Evolutionary conservation across 1,284 basidiomycete species (phyloP), one percentile per base, ranked within the genome.

Genomic region (Sanghuangporus sanghuang): DNA sequence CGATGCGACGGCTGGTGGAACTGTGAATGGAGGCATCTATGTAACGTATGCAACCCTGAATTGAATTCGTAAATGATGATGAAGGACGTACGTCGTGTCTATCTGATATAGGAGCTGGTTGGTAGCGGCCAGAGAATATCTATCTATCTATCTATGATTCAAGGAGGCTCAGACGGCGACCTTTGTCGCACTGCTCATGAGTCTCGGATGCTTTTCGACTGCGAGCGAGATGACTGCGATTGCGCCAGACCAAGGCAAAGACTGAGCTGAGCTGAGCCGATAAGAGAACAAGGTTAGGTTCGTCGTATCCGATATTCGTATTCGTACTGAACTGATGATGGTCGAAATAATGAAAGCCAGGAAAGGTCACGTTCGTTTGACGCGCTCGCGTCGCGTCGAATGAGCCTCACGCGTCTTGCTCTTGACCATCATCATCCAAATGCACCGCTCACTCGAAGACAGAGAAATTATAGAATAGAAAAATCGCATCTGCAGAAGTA

Each of bases 1-100:
- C 7, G 21, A 38, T 9, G 64, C 64, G 23, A 65, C 56, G 18
- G 62, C 64, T 2, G 49, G 56, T 6, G 64, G 64, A 6, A 65
- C 61, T 0, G 55, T 46, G 23, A 50, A 53, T 6, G 53, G 54
- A 12, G 59, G 32, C 63, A 61, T 56, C 57, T 53, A 39, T 44
- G 38, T n/a, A n/a, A 9, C 44, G 36, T 32, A 36, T n/a, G n/a
- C n/a, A n/a, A n/a, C n/a, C n/a, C n/a, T n/a, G n/a, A n/a, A n/a
- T n/a, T 18, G 9, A 6, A n/a, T 7, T n/a, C 8, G 21, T 46
- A 46, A n/a, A 2, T 1, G 7, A 46, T n/a, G 44, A 46, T 18
- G 1, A 18, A 11, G 44, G 21, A 46, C 44, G 16, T 18, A 18
- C 44, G 16, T 2, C 16, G 44, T n/a, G 44, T 16, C 44, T 14